phyloP scores from a whole-genome alignment of 2,329 filamentous ascomycete genomes.

The Metarhizium rileyi region DNA sequence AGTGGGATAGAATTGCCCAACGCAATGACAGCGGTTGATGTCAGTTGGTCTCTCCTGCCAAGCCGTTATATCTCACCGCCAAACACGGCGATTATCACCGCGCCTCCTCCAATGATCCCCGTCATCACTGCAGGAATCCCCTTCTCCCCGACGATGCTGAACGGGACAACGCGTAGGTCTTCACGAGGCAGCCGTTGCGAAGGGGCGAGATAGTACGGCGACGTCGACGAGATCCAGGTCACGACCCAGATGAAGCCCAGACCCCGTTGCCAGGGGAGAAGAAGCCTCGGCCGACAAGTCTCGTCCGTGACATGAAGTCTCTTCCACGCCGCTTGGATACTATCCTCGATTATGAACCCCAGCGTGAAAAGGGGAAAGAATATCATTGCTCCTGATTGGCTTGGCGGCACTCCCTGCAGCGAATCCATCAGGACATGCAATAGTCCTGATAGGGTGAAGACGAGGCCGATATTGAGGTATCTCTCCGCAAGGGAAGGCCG shows the following conservation, averaged over 20 bases:
- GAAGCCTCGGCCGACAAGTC: too few species aligned
- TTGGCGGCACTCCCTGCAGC: neutral
- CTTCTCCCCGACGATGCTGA: neutral
- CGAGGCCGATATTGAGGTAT: neutral
- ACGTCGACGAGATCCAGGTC: constrained; percentile 1
- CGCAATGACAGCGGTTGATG: too few species aligned
- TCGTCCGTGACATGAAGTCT: neutral
- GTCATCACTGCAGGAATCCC: neutral
- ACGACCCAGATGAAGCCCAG: constrained; percentile 1
- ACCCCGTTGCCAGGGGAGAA: neutral
- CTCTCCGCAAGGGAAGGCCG: neutral
- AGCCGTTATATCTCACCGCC: neutral
- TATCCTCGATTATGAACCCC: neutral
- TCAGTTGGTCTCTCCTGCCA: neutral
- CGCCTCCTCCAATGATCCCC: neutral
- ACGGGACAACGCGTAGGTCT: neutral
- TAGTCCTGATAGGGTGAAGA: neutral
- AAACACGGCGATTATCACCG: neutral
- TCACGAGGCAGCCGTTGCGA: neutral
- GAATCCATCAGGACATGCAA: neutral
- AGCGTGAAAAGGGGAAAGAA: neutral
- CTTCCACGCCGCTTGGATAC: neutral
- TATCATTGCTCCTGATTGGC: neutral
- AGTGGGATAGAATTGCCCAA: too few species aligned
- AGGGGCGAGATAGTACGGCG: neutral